Conservation (phyloP, 2,329 filamentous ascomycete genomes). For the Neonectria magnoliae region DNA sequence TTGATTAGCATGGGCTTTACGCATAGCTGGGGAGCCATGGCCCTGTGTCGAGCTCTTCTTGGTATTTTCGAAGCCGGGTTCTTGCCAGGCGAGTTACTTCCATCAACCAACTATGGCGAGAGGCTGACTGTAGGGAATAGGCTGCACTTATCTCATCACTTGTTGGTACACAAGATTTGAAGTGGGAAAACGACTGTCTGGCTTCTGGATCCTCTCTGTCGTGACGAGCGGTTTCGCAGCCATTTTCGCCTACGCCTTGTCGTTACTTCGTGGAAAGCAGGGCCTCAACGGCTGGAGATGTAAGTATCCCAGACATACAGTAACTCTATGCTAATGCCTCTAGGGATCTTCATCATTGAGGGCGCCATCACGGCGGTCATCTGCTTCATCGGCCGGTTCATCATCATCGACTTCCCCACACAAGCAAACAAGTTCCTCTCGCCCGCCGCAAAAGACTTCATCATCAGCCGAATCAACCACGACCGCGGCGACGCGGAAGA, state of each 20-base stretch:
- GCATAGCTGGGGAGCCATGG: constrained; percentile 15
- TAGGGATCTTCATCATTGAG: constrained; percentile 27
- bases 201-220: constrained; percentile 16
- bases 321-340: not conserved
- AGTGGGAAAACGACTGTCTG: constrained; percentile 13
- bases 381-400: constrained; percentile 3
- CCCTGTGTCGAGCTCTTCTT: constrained; percentile 7
- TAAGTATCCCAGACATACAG: not conserved
- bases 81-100: constrained; percentile 7
- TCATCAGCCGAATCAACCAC: constrained; percentile 10
- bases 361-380: constrained; percentile 16
- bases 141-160: constrained; percentile 17
- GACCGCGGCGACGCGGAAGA: constrained; percentile 24
- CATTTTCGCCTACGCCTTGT: constrained; percentile 20
- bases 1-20: constrained; percentile 22
- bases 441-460: constrained; percentile 5
- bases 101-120: too few species aligned
- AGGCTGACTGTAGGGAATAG: not conserved
- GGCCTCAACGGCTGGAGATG: constrained; percentile 18
- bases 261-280: constrained; percentile 3
- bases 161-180: constrained; percentile 23
- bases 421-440: constrained; percentile 16
- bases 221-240: constrained; percentile 6
- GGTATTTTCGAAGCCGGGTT: constrained; percentile 22
- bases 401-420: constrained; percentile 24